Evolutionary conservation across 2,329 filamentous ascomycete species (phyloP), one percentile per base, ranked within the genome.

Genomic region (Zasmidium cellare): DNA sequence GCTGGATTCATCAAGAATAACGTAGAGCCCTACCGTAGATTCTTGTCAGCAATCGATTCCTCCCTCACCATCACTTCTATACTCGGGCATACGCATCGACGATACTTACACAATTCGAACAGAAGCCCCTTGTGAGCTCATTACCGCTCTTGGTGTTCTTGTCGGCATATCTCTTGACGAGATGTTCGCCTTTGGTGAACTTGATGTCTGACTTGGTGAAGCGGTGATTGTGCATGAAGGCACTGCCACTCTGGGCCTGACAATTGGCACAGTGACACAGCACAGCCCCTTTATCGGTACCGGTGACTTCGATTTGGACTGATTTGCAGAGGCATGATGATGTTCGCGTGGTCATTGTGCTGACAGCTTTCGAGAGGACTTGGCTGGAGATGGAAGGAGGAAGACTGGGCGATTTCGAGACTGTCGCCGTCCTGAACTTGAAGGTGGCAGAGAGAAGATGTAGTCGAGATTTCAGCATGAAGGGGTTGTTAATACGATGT

Each of bases 231-330:
- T 72, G 63, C 46, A 62, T 65, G 55, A 70, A 72, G 7, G 67
- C 55, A 31, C 64, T 66, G 9, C 68, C 67, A 23, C 41, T 55
- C 22, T 62, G 55, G 44, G 60, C 55, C n/a, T 63, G 61, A 52
- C 67, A 70, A 31, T 70, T 68, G 53, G 48, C 49, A 59, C 69
- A 72, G 49, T 71, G 68, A 57, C 68, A 71, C 1, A 71, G 61
- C 2, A 71, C 67, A 3, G 67, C 60, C 31, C 66, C 65, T 56
- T 71, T 71, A 51, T 68, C 67, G 31, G 60, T 54, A 31, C 69
- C 69, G 2, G 59, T 66, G 23, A 69, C 49, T 16, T 62, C 61
- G 51, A 69, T 58, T 20, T 53, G 44, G 9, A 72, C 58, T 11
- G 59, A 51, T 44, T 61, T 60, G 62, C 69, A 72, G 47, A 71